These are phyloP conservation scores for Silene coronaria DNA, from an alignment of 179 eudicot species.

Conservation along the genomic window DNA sequence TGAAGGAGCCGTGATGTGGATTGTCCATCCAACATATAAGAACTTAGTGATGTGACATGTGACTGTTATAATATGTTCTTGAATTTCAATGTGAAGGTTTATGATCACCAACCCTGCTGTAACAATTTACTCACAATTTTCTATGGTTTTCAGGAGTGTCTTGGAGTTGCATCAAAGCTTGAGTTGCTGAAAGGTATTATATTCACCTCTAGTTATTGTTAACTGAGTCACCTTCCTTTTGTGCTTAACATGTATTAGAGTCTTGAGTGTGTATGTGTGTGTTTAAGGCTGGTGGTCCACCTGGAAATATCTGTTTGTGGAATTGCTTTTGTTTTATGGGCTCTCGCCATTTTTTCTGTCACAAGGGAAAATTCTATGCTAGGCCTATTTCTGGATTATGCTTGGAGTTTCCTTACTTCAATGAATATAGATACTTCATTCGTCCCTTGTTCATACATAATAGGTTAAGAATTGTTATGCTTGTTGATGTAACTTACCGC, in stretches of 20 bases:
- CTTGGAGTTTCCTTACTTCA: not conserved
- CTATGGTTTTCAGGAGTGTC: constrained; percentile 17
- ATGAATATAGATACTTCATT: not conserved
- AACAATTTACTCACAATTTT: not conserved
- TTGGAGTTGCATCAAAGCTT: constrained; percentile 29
- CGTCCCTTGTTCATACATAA: not conserved
- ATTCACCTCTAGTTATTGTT: not conserved
- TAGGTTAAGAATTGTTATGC: not conserved
- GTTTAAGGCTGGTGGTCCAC: not conserved
- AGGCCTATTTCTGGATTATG: not conserved
- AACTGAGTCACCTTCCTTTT: not conserved
- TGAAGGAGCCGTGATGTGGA: not conserved
- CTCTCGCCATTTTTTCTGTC: not conserved
- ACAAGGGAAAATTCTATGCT: not conserved
- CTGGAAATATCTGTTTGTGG: not conserved
- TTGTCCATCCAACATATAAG: not conserved
- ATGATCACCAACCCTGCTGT: not conserved
- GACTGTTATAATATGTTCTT: not conserved
- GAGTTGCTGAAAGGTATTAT: constrained; percentile 27
- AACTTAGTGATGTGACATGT: not conserved
- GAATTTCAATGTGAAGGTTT: not conserved
- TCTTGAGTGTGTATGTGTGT: not conserved
- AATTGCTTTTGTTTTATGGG: not conserved
- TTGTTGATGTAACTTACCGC: not conserved
- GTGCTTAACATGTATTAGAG: not conserved